Base-by-base conservation (phyloP, 169 alveolate species). In the Babesia caballi region DNA sequence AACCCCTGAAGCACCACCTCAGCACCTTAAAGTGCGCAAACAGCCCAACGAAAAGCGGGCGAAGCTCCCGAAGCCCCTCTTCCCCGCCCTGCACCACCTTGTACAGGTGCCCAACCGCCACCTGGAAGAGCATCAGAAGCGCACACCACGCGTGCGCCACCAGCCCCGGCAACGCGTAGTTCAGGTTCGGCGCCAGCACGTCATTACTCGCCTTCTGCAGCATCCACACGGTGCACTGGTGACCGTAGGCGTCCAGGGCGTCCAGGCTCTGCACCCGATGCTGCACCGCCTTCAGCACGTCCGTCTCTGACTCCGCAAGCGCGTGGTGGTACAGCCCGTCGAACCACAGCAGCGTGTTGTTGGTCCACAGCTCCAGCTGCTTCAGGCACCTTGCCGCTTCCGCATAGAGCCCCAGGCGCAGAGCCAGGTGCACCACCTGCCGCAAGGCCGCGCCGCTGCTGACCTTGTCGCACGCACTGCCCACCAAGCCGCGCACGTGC, bases 331-430 rank as follows among this genome's bases (percentile, higher is more conserved):
- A 51, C 3, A 78, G 72, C 9, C 41, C 67, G 23, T 70, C 7
- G 41, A 78, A 49, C 87, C 87, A 78, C 56, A 59, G 54, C 35
- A 65, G 67, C 25, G 59, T 49, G 27, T 49, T 35, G 58, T 36
- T 12, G 32, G 73, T 33, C 49, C 74, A 53, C 44, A 78, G 49
- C 41, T 44, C 61, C 23, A 78, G 46, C 21, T 58, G 51, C 23
- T 50, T 38, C 36, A 78, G 66, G 7, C 30, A 50, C 9, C 1
- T 14, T 19, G 82, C 40, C 32, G 83, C 83, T 19, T 78, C 83
- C 0, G 2, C 40, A 36, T 78, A 68, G 23, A 78, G 46, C 46
- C 87, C 87, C 23, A 78, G 49, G 47, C 87, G 30, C 56, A 78
- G 56, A 30, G 81, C 72, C 50, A 78, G 60, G 23, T 46, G 21